phyloP scores from a whole-genome alignment of 805 yeast species.

The Candida nitratophila region DNA sequence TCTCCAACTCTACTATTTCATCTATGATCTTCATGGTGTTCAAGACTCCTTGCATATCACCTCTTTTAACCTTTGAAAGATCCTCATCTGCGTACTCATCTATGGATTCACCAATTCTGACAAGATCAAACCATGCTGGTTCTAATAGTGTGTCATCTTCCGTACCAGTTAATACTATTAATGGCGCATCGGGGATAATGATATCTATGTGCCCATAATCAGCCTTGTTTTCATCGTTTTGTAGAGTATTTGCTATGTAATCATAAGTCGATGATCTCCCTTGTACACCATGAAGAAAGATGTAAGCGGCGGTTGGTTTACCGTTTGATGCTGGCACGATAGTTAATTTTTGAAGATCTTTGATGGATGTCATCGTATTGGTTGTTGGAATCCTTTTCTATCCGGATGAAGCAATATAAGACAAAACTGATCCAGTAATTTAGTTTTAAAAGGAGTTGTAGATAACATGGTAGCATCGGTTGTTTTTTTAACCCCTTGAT shows the following conservation, averaged over 20 bases:
- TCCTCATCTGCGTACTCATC: neutral
- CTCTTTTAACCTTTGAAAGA: neutral
- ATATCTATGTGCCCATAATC: neutral
- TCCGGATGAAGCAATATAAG: no score
- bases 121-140: neutral
- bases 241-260: neutral
- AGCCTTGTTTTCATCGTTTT: neutral
- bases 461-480: no score
- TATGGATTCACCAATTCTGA: neutral
- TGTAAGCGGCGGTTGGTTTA: neutral
- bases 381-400: no score
- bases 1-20: conserved; percentile 39
- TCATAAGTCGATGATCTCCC: neutral
- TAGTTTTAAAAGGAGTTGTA: no score
- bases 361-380: neutral
- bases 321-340: neutral
- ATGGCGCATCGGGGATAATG: neutral
- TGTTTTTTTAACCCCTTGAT: no score
- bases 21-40: conserved; percentile 36
- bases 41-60: conserved; percentile 31
- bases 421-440: no score
- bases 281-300: neutral
- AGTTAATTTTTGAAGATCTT: neutral
- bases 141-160: neutral
- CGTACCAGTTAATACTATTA: neutral